Conservation (phyloP, 176 grass and related monocot genomes). For the Melocanna baccifera region DNA sequence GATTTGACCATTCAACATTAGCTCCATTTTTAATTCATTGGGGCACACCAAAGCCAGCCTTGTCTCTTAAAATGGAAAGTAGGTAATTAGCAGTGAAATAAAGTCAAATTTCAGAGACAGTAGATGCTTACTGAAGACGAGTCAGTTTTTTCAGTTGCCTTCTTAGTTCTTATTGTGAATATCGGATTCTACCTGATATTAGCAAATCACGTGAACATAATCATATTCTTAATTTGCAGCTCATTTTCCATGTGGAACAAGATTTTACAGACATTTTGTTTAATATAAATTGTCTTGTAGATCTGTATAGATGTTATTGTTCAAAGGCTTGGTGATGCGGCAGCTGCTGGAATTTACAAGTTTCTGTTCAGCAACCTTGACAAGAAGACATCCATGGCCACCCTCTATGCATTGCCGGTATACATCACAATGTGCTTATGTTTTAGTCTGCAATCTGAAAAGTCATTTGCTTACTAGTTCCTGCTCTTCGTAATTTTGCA, state of each 20-base stretch:
- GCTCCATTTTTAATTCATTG: constrained; percentile 19
- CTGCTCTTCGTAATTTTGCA: neutral
- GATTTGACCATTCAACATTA: neutral
- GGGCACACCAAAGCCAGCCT: neutral
- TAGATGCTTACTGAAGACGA: neutral
- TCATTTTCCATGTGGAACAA: neutral
- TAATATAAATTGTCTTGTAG: constrained; percentile 30
- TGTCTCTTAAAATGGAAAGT: neutral
- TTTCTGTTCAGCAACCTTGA: constrained; percentile 65
- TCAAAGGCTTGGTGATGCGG: constrained; percentile 91
- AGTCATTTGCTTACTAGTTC: neutral
- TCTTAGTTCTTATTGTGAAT: neutral
- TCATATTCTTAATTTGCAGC: neutral
- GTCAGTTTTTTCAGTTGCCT: neutral
- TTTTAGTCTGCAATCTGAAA: neutral
- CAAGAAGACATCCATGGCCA: constrained; percentile 57
- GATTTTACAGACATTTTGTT: neutral
- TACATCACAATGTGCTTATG: constrained; percentile 9
- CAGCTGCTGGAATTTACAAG: constrained; percentile 80
- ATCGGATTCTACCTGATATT: constrained; percentile 12
- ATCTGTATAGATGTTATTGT: constrained; percentile 97
- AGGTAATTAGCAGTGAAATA: neutral
- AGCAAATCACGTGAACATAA: neutral
- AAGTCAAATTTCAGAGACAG: neutral
- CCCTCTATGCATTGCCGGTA: constrained; percentile 85